phyloP scores from a whole-genome alignment of 148 eudicot species.

The Vaccinium corymbosum region DNA sequence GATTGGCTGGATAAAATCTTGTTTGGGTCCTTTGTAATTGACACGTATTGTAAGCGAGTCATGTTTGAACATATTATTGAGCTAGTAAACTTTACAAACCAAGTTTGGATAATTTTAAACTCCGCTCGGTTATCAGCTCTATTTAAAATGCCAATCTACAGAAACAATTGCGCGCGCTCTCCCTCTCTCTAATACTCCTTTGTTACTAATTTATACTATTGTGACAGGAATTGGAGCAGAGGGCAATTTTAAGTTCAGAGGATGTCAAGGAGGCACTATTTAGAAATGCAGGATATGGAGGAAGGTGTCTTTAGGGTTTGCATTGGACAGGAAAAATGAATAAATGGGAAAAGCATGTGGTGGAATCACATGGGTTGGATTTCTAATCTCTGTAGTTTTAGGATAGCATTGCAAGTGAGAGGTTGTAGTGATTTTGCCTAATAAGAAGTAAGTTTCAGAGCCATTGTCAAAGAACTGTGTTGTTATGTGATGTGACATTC shows the following conservation, averaged over 20 bases:
- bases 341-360: neutral
- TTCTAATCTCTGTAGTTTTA: neutral
- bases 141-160: neutral
- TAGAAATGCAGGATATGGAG: conserved; percentile 49
- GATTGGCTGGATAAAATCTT: neutral
- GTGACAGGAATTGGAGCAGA: conserved; percentile 30
- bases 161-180: conserved; percentile 10
- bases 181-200: neutral
- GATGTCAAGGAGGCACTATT: conserved; percentile 41
- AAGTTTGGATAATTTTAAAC: neutral
- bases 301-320: conserved; percentile 33
- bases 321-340: neutral
- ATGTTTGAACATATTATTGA: neutral
- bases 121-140: neutral
- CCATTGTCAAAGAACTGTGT: neutral
- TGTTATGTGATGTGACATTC: conserved; percentile 4
- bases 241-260: conserved; percentile 26
- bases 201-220: neutral
- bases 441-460: neutral
- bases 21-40: neutral
- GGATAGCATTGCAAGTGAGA: neutral
- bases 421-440: neutral
- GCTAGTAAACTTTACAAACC: neutral
- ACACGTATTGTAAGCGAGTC: neutral
- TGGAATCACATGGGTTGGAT: neutral